A percentile compares a stretch with the other conserved stretches of the same genome.
Evolutionary conservation across 352 stramenopile species (phyloP).

Genomic region (Globisporangium radiosum): DNA sequence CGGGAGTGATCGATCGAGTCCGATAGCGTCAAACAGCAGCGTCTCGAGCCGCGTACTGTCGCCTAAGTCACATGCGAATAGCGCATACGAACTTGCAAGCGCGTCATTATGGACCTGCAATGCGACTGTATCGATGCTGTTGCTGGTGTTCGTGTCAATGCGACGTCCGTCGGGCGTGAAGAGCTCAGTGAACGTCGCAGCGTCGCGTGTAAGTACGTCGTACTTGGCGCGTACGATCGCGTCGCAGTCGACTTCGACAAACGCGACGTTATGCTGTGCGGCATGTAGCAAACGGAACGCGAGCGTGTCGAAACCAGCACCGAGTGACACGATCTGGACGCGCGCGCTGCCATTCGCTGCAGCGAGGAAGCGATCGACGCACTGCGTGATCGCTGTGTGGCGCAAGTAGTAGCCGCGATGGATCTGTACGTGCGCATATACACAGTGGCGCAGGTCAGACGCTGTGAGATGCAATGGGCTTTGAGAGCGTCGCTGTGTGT

Average conservation of each 20-base stretch:
- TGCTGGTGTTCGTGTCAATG: no score
- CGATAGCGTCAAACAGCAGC: slow-evolving; percentile 16
- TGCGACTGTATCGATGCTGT: not conserved
- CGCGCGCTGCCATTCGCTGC: not conserved
- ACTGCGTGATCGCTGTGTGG: slow-evolving; percentile 44
- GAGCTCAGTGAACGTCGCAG: slow-evolving; percentile 14
- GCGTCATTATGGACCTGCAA: slow-evolving; percentile 20
- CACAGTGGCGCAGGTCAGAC: not conserved
- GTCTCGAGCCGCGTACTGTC: slow-evolving; percentile 27
- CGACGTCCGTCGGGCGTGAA: slow-evolving; percentile 8
- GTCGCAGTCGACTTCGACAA: slow-evolving; percentile 60
- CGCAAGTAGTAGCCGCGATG: slow-evolving; percentile 75
- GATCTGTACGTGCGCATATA: slow-evolving; percentile 29
- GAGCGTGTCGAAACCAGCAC: slow-evolving; percentile 67
- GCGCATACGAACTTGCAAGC: slow-evolving; percentile 26
- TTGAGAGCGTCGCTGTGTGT: not conserved
- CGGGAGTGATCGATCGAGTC: slow-evolving; percentile 28
- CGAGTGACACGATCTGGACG: slow-evolving; percentile 63
- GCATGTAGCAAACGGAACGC: slow-evolving; percentile 55
- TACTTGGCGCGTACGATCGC: slow-evolving; percentile 46
- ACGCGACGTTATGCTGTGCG: slow-evolving; percentile 17
- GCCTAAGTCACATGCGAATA: slow-evolving; percentile 52
- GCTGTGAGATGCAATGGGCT: not conserved
- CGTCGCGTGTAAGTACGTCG: slow-evolving; percentile 25
- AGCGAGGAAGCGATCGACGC: slow-evolving; percentile 46